Conservation (phyloP, 768 basidiomycete species). For the Hydnomerulius pinastri region DNA sequence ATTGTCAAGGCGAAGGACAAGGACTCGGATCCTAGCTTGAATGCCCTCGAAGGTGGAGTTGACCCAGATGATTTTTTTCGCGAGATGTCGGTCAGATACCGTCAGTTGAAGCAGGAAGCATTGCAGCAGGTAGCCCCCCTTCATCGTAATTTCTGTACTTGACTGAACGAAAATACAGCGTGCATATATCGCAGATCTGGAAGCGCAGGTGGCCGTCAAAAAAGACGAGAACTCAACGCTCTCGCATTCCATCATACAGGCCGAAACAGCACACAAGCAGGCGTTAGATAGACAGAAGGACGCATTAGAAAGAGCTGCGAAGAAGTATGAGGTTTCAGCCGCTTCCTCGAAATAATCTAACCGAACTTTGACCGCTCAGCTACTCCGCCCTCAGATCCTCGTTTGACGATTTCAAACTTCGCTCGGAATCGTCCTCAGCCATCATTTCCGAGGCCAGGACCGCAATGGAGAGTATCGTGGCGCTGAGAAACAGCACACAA, state of each 20-base stretch:
- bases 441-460: conserved; percentile 25
- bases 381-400: conserved; percentile 30
- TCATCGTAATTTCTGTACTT: background rate
- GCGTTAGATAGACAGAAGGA: conserved; percentile 17
- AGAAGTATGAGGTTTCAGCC: conserved; percentile 15
- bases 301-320: conserved; percentile 14
- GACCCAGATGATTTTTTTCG: conserved; percentile 5
- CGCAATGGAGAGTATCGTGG: conserved; percentile 25
- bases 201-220: conserved; percentile 21
- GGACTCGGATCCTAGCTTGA: background rate
- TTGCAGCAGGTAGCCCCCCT: conserved; percentile 11
- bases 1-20: conserved; percentile 10
- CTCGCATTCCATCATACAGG: conserved; percentile 13
- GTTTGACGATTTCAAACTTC: conserved; percentile 28
- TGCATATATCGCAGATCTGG: conserved; percentile 15
- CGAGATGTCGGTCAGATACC: background rate
- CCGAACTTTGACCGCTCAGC: conserved; percentile 15
- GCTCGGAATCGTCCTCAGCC: conserved; percentile 21
- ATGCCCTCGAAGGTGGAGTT: background rate
- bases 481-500: conserved; percentile 22
- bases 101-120: conserved; percentile 11
- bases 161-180: conserved; percentile 14
- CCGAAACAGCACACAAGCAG: conserved; percentile 15
- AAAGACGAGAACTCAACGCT: conserved; percentile 13
- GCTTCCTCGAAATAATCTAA: conserved; percentile 1